These are phyloP conservation scores for Pyrenopolyporus hunteri DNA, from an alignment of 495 filamentous ascomycete genomes.

Conservation along the genomic window DNA sequence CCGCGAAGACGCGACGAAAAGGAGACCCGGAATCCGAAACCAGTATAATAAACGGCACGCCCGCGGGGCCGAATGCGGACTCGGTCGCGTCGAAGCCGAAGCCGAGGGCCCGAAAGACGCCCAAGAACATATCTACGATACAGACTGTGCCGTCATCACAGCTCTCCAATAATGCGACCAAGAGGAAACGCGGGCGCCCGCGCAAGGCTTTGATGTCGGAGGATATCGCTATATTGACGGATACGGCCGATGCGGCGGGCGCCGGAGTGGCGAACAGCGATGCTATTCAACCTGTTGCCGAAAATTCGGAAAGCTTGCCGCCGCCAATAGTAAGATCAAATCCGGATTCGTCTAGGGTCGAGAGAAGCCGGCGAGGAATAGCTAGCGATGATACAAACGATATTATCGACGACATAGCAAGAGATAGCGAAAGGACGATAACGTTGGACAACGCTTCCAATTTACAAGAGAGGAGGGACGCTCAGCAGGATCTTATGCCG, in stretches of 20 bases:
- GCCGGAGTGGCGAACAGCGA: constrained; percentile 7
- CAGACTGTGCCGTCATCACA: constrained; percentile 37
- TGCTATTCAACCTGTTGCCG: constrained; percentile 1
- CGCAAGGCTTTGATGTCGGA: constrained; percentile 37
- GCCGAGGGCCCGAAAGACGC: constrained; percentile 36
- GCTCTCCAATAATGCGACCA: constrained; percentile 21
- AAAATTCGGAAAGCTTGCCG: neutral
- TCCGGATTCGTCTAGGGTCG: neutral
- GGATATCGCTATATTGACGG: constrained; percentile 36
- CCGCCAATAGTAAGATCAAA: neutral
- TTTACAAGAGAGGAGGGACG: neutral
- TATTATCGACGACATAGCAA: constrained; percentile 17
- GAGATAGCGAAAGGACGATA: constrained; percentile 18
- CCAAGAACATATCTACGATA: constrained; percentile 16
- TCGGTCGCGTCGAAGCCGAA: constrained; percentile 42
- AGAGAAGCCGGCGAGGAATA: constrained; percentile 13
- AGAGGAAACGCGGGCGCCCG: constrained; percentile 40
- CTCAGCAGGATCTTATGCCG: constrained; percentile 2
- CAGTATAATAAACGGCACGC: constrained; percentile 15
- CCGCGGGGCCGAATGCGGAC: constrained; percentile 5
- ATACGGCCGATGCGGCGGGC: constrained; percentile 4
- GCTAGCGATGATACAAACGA: constrained; percentile 41
- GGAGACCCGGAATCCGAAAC: constrained; percentile 34
- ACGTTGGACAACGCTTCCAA: constrained; percentile 16
- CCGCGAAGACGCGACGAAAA: constrained; percentile 32